phyloP scores from a whole-genome alignment of 805 yeast species.

The Candida ulmi region DNA sequence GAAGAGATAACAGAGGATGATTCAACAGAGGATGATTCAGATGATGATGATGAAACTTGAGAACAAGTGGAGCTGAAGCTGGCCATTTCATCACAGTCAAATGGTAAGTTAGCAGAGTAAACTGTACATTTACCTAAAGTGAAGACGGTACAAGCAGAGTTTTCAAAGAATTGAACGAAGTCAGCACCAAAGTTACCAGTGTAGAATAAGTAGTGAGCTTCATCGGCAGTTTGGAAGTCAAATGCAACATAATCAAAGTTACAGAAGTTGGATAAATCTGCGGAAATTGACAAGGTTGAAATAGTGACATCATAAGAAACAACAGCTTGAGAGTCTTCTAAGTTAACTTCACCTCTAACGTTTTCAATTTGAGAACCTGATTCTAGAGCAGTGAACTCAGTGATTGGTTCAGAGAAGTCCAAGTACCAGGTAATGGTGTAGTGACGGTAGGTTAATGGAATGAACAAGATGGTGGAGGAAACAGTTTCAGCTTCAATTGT shows the following conservation, averaged over 20 bases:
- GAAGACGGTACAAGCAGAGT: too few relatives aligned
- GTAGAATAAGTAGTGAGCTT: neutral
- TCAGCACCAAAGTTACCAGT: too few relatives aligned
- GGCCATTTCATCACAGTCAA: too few relatives aligned
- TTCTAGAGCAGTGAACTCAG: constrained; percentile 5
- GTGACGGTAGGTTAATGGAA: constrained; percentile 1
- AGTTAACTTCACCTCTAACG: constrained; percentile 10
- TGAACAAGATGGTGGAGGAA: neutral
- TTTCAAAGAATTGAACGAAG: too few relatives aligned
- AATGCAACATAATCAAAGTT: constrained; percentile 4
- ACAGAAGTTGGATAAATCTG: neutral
- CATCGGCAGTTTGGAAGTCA: constrained; percentile 3
- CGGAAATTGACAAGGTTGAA: neutral
- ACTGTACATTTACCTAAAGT: too few relatives aligned
- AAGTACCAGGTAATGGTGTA: constrained; percentile 15
- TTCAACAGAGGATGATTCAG: constrained; percentile 6
- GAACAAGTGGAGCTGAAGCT: too few relatives aligned
- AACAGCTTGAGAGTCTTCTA: constrained; percentile 11
- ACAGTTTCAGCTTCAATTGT: constrained; percentile 2
- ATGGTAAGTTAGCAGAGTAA: too few relatives aligned
- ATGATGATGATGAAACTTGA: neutral
- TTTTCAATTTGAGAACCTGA: constrained; percentile 4
- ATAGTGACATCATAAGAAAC: constrained; percentile 5
- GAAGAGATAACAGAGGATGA: constrained; percentile 4
- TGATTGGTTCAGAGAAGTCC: constrained; percentile 5